Evolutionary conservation across 257 asterid genomes (phyloP).

Genomic region (Apocynum venetum): DNA sequence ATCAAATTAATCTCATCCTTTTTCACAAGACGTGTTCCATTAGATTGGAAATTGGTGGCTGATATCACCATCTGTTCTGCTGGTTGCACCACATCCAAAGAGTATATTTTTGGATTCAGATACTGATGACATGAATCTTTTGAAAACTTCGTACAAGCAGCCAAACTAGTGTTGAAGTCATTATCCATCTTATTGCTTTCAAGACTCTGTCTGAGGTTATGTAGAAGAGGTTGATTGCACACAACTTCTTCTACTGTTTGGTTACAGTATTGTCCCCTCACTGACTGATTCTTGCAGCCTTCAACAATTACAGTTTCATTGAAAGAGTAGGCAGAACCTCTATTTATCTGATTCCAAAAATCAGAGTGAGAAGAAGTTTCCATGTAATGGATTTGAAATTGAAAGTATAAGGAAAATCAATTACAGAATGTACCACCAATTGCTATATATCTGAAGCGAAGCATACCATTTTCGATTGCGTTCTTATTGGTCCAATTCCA

Average conservation of each 20-base stretch:
- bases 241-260: slow-evolving; percentile 54
- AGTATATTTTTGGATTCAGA: slow-evolving; percentile 32
- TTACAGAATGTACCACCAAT: slow-evolving; percentile 3
- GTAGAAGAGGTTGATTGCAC: slow-evolving; percentile 25
- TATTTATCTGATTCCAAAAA: slow-evolving; percentile 53
- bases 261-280: slow-evolving; percentile 75
- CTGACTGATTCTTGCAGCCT: slow-evolving; percentile 56
- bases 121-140: slow-evolving; percentile 51
- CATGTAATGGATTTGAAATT: background rate
- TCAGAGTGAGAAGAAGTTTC: background rate
- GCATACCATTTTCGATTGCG: slow-evolving; percentile 85
- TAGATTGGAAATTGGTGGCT: slow-evolving; percentile 41
- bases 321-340: slow-evolving; percentile 60
- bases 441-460: background rate
- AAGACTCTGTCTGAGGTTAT: background rate
- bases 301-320: slow-evolving; percentile 59
- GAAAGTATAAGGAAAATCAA: background rate
- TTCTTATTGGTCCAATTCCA: slow-evolving; percentile 75
- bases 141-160: slow-evolving; percentile 43
- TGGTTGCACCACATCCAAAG: slow-evolving; percentile 49
- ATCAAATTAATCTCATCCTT: slow-evolving; percentile 29
- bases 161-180: slow-evolving; percentile 11
- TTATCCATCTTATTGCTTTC: slow-evolving; percentile 38
- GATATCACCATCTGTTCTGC: slow-evolving; percentile 51
- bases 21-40: slow-evolving; percentile 21